phyloP scores from a whole-genome alignment of 495 filamentous ascomycete genomes.

The Hypoxylon rickii region DNA sequence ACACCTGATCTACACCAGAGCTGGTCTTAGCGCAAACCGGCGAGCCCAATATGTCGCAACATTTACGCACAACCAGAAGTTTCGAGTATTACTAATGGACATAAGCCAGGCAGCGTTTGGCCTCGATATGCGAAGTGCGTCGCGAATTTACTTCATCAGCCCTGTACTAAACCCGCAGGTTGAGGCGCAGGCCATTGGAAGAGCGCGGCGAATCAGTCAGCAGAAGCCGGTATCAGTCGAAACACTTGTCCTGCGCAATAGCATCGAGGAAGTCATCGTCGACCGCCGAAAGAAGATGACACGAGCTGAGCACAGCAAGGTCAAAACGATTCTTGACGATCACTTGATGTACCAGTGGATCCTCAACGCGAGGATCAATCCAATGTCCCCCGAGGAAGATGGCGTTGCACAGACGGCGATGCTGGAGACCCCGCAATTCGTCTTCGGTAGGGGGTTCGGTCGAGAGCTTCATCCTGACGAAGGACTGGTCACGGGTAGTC shows the following conservation, averaged over 20 bases:
- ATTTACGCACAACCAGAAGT: conserved; percentile 70
- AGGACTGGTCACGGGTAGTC: conserved; percentile 37
- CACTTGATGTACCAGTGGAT: conserved; percentile 78
- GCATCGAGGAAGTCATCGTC: conserved; percentile 85
- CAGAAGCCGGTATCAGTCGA: conserved; percentile 80
- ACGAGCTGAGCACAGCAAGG: conserved; percentile 69
- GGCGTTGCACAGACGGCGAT: conserved; percentile 60
- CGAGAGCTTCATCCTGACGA: conserved; percentile 42
- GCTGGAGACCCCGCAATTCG: conserved; percentile 55
- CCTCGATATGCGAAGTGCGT: conserved; percentile 79
- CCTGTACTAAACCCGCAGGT: conserved; percentile 85
- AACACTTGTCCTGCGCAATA: conserved; percentile 79
- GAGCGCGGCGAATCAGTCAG: conserved; percentile 88
- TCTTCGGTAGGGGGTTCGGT: conserved; percentile 62
- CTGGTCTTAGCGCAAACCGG: conserved; percentile 59
- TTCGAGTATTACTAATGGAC: conserved; percentile 83
- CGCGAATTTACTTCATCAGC: conserved; percentile 88
- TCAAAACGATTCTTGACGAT: conserved; percentile 76
- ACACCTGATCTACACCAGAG: conserved; percentile 81
- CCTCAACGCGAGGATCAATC: conserved; percentile 67
- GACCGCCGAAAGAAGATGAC: conserved; percentile 77
- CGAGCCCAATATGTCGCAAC: conserved; percentile 73
- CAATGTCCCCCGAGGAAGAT: conserved; percentile 54
- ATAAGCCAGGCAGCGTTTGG: conserved; percentile 85
- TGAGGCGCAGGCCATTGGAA: conserved; percentile 90